Base-by-base conservation (phyloP, 805 yeast species). In the Myxozyma geophila region DNA sequence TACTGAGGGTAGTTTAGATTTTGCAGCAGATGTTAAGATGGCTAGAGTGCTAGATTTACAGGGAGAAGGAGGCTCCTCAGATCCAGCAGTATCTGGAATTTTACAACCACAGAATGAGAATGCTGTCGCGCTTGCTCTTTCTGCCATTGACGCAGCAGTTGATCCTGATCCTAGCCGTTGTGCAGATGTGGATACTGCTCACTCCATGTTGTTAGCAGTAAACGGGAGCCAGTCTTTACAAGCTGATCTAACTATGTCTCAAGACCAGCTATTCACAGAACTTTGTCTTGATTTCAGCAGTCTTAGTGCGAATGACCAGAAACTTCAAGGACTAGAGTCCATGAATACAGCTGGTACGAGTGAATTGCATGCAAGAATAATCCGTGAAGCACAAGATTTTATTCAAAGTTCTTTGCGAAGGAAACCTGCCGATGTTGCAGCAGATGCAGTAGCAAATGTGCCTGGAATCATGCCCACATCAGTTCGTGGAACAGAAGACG, bases 381-480 rank as follows among this genome's bases (percentile, higher is more conserved):
- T 52, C 12, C 17, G 28, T 19, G 55, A 52, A 52, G 55, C 55
- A 1, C 55, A 52, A 19, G 35, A 52, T 15, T 39, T 37, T 21
- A 52, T 39, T 37, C 55, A 52, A 7, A 7, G 46, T 7, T 52
- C 46, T 6, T 39, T 52, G 35, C 17, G 46, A 15, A 40, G 43
- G 4, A 35, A 36, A 35, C 41, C 54, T 15, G 41, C n/a, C 35
- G 54, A 50, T 50, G 23, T 50, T n/a, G 19, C 44, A n/a, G 19
- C 17, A 8, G 35, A 15, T 4, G 54, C 7, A 15, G 13, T 15
- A 33, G 37, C 15, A 10, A 41, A 50, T 9, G 21, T 17, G 36
- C 36, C 43, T 7, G 46, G 17, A 19, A 21, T 52, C 17, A 52
- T 33, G 1, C 35, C 55, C 4, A 5, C 17, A 6, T 43, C 47